Base-by-base conservation (phyloP, 768 basidiomycete genomes). In the Trametes villosa region DNA sequence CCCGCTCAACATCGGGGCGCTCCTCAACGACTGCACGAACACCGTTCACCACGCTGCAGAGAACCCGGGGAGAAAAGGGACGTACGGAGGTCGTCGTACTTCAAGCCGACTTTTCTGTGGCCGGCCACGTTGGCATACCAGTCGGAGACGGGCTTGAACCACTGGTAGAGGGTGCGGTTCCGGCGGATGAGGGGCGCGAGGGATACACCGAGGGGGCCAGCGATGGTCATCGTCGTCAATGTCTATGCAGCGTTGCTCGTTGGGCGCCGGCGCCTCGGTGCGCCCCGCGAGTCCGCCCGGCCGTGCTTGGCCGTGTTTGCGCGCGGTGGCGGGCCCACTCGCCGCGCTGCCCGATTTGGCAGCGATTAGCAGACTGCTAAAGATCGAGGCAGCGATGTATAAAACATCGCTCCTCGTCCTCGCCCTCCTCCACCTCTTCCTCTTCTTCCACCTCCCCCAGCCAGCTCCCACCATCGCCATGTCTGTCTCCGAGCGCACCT, bases 41-140 rank as follows among this genome's bases (percentile, higher is more conserved):
- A 11, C 26, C 17, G 30, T 57, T 60, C 24, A 49, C 30, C 3
- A 44, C 18, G 29, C 29, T 53, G 63, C 58, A 30, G 27, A 48
- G 20, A 24, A 4, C 22, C 22, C 13, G 18, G 31, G n/a, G 22
- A 53, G 48, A 57, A 57, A 67, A 40, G 52, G 64, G 53, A 84
- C 92, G 75, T 67, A 94, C 92, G 80, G 70, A 99, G 85, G 82
- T 99, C 96, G 74, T 99, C 96, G 74, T 97, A 96, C 71, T 83
- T 86, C 77, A 98, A 85, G 66, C 96, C 96, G 70, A 92, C 81
- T 70, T 87, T 82, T 67, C 96, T 85, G 82, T 95, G 92, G 40
- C 96, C 94, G 38, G 88, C 75, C 54, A 88, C 77, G 72, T 89
- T 74, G 67, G 88, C 88, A 71, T 97, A 98, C 84, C 88, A 89